Percentiles rank a stretch among this genome's conserved stretches.
phyloP scores from a whole-genome alignment of 2,329 filamentous ascomycete genomes.

The Fusarium heterosporum region DNA sequence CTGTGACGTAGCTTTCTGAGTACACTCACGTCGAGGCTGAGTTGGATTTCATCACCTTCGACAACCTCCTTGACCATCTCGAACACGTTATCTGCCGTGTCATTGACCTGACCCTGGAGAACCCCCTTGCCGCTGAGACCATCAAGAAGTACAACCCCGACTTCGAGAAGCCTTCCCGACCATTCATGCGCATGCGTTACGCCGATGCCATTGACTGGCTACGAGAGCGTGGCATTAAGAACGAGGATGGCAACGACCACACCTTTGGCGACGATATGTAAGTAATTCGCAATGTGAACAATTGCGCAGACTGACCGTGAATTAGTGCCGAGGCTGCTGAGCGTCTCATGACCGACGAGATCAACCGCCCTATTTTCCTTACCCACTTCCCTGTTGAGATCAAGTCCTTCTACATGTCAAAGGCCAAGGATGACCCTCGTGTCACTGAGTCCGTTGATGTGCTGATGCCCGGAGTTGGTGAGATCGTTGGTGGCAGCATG shows the following conservation, averaged over 20 bases:
- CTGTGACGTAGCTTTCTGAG: constrained; percentile 72
- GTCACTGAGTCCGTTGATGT: constrained; percentile 94
- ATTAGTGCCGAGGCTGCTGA: constrained; percentile 86
- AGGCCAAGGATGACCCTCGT: constrained; percentile 79
- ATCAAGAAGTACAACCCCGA: constrained; percentile 91
- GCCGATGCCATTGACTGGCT: constrained; percentile 95
- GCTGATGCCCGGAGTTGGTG: constrained; percentile 91
- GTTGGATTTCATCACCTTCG: constrained; percentile 94
- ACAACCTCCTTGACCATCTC: constrained; percentile 86
- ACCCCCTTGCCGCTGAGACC: constrained; percentile 77
- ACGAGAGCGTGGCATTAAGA: constrained; percentile 86
- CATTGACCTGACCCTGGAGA: constrained; percentile 79
- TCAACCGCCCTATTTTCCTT: constrained; percentile 94
- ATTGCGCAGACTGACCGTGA: background rate
- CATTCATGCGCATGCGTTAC: constrained; percentile 97
- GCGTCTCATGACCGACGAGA: constrained; percentile 95
- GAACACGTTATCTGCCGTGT: constrained; percentile 90
- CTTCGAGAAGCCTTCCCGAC: constrained; percentile 83
- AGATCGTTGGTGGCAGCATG: constrained; percentile 97
- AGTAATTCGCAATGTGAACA: background rate
- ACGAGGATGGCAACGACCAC: constrained; percentile 92
- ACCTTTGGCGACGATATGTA: constrained; percentile 92
- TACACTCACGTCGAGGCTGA: constrained; percentile 98
- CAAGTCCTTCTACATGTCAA: constrained; percentile 99
- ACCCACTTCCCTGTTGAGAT: constrained; percentile 98